Evolutionary conservation across 345 rosid genomes (phyloP).

Genomic region (Moricandia arvensis): DNA sequence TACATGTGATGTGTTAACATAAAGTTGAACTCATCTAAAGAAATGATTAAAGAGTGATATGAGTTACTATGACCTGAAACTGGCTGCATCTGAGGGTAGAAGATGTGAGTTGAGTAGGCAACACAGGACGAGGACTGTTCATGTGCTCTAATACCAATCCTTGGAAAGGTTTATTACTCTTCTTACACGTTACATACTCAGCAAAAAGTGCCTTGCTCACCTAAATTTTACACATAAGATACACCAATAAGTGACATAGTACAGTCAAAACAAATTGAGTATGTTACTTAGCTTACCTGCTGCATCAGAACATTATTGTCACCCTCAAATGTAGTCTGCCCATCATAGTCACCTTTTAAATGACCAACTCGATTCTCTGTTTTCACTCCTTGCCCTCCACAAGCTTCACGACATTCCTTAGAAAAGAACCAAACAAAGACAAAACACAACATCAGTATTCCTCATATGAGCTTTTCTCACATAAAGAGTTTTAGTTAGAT

Average conservation of each 20-base stretch:
- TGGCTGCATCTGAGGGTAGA: conserved; percentile 59
- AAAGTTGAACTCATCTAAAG: not conserved
- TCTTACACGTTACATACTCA: conserved; percentile 58
- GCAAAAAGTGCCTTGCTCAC: conserved; percentile 84
- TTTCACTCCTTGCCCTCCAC: conserved; percentile 94
- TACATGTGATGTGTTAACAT: not conserved
- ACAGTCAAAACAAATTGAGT: not conserved
- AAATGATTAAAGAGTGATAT: not conserved
- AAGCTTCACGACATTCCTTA: conserved; percentile 96
- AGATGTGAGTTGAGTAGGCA: conserved; percentile 64
- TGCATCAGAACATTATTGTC: conserved; percentile 92
- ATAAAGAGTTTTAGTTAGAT: conserved; percentile 4
- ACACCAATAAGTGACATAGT: not conserved
- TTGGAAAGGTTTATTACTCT: conserved; percentile 63
- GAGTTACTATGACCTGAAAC: conserved; percentile 54
- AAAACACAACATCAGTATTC: not conserved
- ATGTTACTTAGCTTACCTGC: conserved; percentile 53
- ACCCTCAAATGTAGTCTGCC: conserved; percentile 58
- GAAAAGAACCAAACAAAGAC: not conserved
- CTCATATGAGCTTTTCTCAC: not conserved
- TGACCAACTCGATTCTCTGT: conserved; percentile 85
- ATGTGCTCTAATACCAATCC: conserved; percentile 82
- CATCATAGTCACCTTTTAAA: conserved; percentile 61
- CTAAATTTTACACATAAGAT: conserved; percentile 41
- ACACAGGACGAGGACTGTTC: conserved; percentile 59